These are phyloP conservation scores for Colletotrichum sp. DNA, from an alignment of 2,329 filamentous ascomycete genomes.

Conservation along the genomic window DNA sequence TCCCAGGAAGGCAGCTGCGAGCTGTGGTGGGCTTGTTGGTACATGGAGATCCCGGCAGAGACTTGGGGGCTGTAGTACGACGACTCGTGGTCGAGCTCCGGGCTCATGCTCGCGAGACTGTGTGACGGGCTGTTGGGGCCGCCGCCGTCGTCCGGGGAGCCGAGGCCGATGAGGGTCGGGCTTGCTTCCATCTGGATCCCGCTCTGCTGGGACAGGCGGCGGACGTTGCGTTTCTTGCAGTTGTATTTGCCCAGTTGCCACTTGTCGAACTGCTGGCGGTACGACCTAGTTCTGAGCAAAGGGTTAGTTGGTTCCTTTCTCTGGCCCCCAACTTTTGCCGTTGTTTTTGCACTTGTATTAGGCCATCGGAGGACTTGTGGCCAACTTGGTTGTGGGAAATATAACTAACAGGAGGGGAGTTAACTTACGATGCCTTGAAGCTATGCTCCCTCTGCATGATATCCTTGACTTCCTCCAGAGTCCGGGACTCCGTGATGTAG, in stretches of 20 bases:
- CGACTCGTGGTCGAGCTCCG: neutral
- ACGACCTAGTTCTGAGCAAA: constrained; percentile 44
- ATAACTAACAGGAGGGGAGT: neutral
- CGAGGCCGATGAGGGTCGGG: neutral
- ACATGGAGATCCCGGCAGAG: neutral
- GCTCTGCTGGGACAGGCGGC: constrained; percentile 2
- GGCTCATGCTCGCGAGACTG: neutral
- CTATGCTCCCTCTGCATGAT: constrained; percentile 43
- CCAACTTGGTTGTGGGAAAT: neutral
- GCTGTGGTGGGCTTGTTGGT: neutral
- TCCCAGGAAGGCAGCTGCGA: neutral
- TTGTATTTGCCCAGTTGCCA: constrained; percentile 56
- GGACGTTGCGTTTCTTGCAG: constrained; percentile 40
- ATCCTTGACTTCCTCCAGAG: constrained; percentile 43
- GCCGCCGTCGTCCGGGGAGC: neutral
- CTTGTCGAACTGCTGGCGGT: constrained; percentile 50
- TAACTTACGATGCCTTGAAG: constrained; percentile 47
- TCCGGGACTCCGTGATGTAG: constrained; percentile 44
- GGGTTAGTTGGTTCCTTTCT: neutral
- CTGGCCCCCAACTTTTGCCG: neutral
- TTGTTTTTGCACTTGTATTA: neutral
- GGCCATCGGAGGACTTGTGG: neutral
- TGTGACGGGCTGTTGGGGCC: neutral
- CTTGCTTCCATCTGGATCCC: neutral
- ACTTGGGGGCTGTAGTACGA: neutral